Base-by-base conservation (phyloP, 805 yeast genomes). In the Hagleromyces aurorensis region DNA sequence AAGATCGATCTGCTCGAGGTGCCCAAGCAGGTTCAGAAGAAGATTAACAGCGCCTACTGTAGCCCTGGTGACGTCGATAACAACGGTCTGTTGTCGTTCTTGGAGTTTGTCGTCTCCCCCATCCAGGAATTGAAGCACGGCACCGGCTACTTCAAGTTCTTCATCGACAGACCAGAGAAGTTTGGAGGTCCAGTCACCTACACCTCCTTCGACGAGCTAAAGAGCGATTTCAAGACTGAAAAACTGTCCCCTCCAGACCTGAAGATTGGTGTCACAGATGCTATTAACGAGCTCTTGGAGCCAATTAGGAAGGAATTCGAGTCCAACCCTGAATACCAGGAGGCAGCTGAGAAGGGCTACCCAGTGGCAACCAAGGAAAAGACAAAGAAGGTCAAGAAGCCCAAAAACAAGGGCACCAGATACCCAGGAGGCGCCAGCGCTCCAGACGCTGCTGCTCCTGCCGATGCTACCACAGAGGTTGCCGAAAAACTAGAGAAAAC, bases 11-110 rank as follows among this genome's bases (percentile, higher is more conserved):
- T 91, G 20, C 63, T 87, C 38, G 99, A 91, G 59, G 89, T 80
- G 27, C 94, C 96, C 45, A 81, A 81, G 53, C 60, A 64, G 18
- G 91, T 91, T 34, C 80, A 76, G 62, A 89, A 89, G 77, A 91
- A 91, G 71, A 75, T 91, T 47, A 74, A 75, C 46, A 72, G 82
- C 50, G 98, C 99, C 2, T 89, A 71, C 67, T 91, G 96, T 65
- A 87, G 94, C 14, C 96, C 97, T 15, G 97, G 97, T 51, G 78
- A 69, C 39, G 78, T 86, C 24, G 91, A 80, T 46, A 93, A 82
- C 41, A 91, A 91, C 52, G 98, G 98, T 21, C 65, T 91, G 36
- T 63, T 91, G 34, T 73, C 96, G 0, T 89, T 91, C 53, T 64
- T 87, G 35, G 81, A 89, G 59, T 75, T 68, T 50, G 96, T 89